Evolutionary conservation across 345 rosid genomes (phyloP).

Genomic region (Arabidopsis suecica): DNA sequence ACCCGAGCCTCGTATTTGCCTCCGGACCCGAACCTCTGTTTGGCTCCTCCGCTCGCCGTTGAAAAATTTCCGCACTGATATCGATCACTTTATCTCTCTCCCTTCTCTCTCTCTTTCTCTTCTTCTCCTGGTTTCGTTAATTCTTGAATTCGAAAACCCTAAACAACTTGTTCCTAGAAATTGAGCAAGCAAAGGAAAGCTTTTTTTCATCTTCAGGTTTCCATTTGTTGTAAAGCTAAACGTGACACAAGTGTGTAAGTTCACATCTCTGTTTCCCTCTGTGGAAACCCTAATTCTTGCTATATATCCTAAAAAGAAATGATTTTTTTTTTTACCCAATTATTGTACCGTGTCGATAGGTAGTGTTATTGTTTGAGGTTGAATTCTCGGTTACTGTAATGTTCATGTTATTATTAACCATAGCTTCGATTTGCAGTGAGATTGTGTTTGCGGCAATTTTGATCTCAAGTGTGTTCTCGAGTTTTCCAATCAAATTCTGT

Average conservation of each 20-base stretch:
- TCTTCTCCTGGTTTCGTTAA: slow-evolving; percentile 37
- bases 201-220: slow-evolving; percentile 36
- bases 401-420: background rate
- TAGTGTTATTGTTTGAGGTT: slow-evolving; percentile 15
- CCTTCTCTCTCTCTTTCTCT: slow-evolving; percentile 21
- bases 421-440: slow-evolving; percentile 34
- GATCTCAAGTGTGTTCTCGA: slow-evolving; percentile 44
- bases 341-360: slow-evolving; percentile 8
- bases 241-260: slow-evolving; percentile 49
- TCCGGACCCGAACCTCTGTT: slow-evolving; percentile 49
- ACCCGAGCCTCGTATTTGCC: slow-evolving; percentile 29
- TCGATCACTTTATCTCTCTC: slow-evolving; percentile 54
- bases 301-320: background rate
- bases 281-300: slow-evolving; percentile 54
- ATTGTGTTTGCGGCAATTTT: slow-evolving; percentile 28
- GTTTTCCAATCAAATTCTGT: slow-evolving; percentile 14
- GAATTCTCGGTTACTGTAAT: background rate
- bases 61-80: slow-evolving; percentile 57
- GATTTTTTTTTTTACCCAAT: background rate
- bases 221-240: slow-evolving; percentile 32
- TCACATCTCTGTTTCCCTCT: slow-evolving; percentile 34
- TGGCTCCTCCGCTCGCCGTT: slow-evolving; percentile 63
- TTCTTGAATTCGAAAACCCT: slow-evolving; percentile 49
- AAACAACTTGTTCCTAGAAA: slow-evolving; percentile 31
- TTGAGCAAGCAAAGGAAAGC: slow-evolving; percentile 43